Evolutionary conservation across 1,284 basidiomycete genomes (phyloP), one percentile per base, ranked within the genome.

Genomic region (Ganoderma sinense): DNA sequence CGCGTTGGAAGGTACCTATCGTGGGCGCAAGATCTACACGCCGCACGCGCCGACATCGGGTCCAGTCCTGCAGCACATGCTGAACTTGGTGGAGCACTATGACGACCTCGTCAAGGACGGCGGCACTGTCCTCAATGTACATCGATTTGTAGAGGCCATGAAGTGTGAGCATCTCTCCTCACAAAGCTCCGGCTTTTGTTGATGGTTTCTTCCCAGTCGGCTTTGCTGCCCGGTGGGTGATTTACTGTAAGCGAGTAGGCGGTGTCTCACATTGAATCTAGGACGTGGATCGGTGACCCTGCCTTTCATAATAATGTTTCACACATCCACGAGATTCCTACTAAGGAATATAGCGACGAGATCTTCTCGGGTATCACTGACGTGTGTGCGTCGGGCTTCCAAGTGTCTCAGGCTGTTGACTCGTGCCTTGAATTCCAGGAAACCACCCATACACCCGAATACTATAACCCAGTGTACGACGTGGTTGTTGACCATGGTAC

Each of bases 381-480:
- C 80, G 95, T 95, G 76, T 72, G 90, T 81, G 60, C 60, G 48
- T 62, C 41, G 45, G 26, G 14, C 16, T 59, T 4, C 18, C 20
- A 23, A 10, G 29, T 4, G 11, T 26, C 48, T 26, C 64, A 33
- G 48, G 23, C 14, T 26, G 33, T 59, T 64, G 58, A 62, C 20
- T 23, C 13, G 36, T 48, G 33, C 62, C 51, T 45, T 71, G 8
- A n/a, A 7, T 53, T 59, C 3, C 76, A 96, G 94, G 89, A 94
- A 77, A 83, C 77, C 2, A 97, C 97, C 0, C 96, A 97, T 78
- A 79, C 86, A 2, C 85, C 93, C 1, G 87, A 89, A 31, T 97
- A 97, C 80, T 98, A 98, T 79, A 87, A 94, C 31, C 94, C 97
- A 0, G 85, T 92, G 55, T 96, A 90, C 75, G 95, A 96, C 74